Base-by-base conservation (phyloP, 306 rosid genomes). In the Quercus gilva region DNA sequence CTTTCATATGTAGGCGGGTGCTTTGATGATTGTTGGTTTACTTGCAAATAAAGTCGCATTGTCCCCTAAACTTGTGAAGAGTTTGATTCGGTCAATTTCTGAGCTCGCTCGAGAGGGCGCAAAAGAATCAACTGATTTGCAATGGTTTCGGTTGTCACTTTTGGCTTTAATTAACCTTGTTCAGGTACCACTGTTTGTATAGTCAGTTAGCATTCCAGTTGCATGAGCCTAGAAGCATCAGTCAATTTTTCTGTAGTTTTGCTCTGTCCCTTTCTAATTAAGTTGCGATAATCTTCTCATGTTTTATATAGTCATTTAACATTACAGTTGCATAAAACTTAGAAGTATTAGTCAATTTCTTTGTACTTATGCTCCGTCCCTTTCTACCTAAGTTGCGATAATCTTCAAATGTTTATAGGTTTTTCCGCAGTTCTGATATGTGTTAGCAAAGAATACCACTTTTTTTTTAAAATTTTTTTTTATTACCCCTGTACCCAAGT, bases 1-100 rank as follows among this genome's bases (percentile, higher is more conserved):
- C 26, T 77, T 70, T 77, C 76, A 25, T 78, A 49, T 80, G 59
- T 73, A 95, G 99, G 99, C 99, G 71, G 94, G 95, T 75, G 94
- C 97, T 69, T 68, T 95, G 88, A 92, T 95, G 97, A 90, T 95
- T 77, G 80, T 92, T 84, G 94, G 95, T 75, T 77, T 92, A 82
- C 91, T 95, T 52, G 97, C 89, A 25, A 92, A 79, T 74, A 95
- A 86, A 88, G 90, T 85, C 82, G 81, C 87, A 71, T 84, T 95
- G 78, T 85, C 93, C 81, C 91, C 98, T 9, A 90, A 89, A 76
- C 94, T 95, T 80, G 89, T 88, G 61, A 92, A 87, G 77, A 83
- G 92, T 81, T 80, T 90, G 87, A 87, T 91, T 59, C 91, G 92
- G 31, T 91, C 88, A 25, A 74, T 95, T 80, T 89, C 92, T 41